phyloP scores from a whole-genome alignment of 306 rosid species.

The Glycine tomentella region DNA sequence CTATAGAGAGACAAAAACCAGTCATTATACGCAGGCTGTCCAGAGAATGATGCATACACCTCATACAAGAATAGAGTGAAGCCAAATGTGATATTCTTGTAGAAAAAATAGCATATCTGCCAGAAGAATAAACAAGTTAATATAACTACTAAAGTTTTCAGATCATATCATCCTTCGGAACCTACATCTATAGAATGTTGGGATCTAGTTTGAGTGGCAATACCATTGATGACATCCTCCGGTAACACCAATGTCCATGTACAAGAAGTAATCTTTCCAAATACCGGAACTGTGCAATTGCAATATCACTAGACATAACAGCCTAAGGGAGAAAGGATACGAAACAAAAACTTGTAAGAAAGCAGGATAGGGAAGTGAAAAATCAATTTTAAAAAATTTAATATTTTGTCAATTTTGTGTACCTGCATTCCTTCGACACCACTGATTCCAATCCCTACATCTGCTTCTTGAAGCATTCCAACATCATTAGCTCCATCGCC shows the following conservation, averaged over 20 bases:
- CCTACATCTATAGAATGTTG: constrained; percentile 17
- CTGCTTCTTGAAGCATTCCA: constrained; percentile 99
- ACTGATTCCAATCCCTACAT: constrained; percentile 91
- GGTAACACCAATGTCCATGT: constrained; percentile 97
- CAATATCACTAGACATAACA: constrained; percentile 94
- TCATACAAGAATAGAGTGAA: constrained; percentile 81
- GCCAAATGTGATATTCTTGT: constrained; percentile 87
- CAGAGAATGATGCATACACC: constrained; percentile 81
- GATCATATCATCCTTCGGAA: constrained; percentile 9
- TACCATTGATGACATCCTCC: constrained; percentile 91
- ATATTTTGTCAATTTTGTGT: constrained; percentile 14
- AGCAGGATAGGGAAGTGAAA: constrained; percentile 20
- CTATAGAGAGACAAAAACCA: constrained; percentile 90
- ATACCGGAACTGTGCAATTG: constrained; percentile 87
- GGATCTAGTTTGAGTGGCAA: constrained; percentile 33
- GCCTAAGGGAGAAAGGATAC: constrained; percentile 60
- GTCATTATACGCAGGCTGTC: constrained; percentile 83
- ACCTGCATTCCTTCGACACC: constrained; percentile 99
- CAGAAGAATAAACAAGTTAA: constrained; percentile 44
- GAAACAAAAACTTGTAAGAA: background rate
- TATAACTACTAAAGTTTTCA: constrained; percentile 18
- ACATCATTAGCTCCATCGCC: constrained; percentile 98
- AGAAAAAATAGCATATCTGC: constrained; percentile 97
- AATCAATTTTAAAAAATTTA: constrained; percentile 11
- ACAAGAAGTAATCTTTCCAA: constrained; percentile 89